These are phyloP conservation scores for Capsicum chinense DNA, from an alignment of 257 asterid species.

Conservation along the genomic window DNA sequence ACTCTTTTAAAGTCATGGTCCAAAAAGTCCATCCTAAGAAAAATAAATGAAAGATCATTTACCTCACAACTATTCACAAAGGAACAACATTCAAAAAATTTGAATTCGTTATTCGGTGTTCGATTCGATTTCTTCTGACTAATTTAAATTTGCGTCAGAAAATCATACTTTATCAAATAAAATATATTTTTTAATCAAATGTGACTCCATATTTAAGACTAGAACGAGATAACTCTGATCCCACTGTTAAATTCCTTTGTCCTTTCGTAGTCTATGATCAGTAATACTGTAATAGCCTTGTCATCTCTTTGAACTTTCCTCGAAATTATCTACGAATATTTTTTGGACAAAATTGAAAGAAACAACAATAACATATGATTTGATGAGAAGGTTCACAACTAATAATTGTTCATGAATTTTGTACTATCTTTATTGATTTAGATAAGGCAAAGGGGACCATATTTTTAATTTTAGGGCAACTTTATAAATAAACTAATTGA, in stretches of 20 bases:
- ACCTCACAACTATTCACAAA: not conserved
- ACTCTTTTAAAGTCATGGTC: not conserved
- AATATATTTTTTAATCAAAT: not conserved
- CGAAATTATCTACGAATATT: not conserved
- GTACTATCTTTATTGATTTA: not conserved
- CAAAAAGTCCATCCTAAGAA: not conserved
- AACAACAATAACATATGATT: not conserved
- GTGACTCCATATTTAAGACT: not conserved
- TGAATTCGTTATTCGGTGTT: not conserved
- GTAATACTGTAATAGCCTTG: not conserved
- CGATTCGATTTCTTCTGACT: too few relatives aligned
- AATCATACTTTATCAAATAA: too few relatives aligned
- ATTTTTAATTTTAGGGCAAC: not conserved
- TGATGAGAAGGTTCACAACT: not conserved
- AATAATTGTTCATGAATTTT: not conserved
- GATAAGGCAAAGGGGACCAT: not conserved
- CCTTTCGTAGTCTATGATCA: not conserved
- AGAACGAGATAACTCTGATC: not conserved
- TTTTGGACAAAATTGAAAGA: not conserved
- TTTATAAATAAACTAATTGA: not conserved
- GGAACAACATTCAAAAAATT: not conserved
- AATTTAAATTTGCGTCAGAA: too few relatives aligned
- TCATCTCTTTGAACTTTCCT: slow-evolving; percentile 22
- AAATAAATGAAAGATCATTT: not conserved
- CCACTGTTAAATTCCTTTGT: not conserved